These are phyloP conservation scores for Diaporthe helianthi DNA, from an alignment of 2,329 filamentous ascomycete species.

Conservation along the genomic window DNA sequence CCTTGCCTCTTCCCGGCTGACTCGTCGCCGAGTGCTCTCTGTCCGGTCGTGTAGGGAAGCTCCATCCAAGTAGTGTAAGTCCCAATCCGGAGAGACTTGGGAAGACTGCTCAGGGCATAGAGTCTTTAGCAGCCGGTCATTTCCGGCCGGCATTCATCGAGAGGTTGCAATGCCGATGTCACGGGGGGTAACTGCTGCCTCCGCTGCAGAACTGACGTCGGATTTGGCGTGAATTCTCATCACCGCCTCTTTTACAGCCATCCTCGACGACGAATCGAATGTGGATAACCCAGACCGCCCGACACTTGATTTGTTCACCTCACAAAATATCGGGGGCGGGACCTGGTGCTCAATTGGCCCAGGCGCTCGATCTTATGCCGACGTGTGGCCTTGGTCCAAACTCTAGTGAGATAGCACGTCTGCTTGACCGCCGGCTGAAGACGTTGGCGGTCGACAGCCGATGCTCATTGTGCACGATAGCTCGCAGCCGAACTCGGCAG, in stretches of 20 bases:
- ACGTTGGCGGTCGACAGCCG: neutral
- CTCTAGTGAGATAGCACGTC: slow-evolving; percentile 18
- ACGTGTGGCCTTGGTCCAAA: slow-evolving; percentile 11
- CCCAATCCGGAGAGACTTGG: slow-evolving; percentile 1
- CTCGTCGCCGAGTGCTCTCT: slow-evolving; percentile 6
- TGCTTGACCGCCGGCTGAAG: slow-evolving; percentile 17
- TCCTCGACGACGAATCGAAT: slow-evolving; percentile 1
- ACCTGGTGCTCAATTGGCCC: neutral
- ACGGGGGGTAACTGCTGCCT: neutral
- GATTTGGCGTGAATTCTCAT: neutral
- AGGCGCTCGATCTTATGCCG: slow-evolving; percentile 5
- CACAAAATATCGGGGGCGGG: neutral
- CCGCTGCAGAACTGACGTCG: slow-evolving; percentile 20
- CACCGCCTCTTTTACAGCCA: slow-evolving; percentile 15
- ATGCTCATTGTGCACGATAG: neutral
- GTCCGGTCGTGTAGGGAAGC: slow-evolving; percentile 12
- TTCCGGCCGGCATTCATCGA: slow-evolving; percentile 1
- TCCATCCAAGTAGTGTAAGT: slow-evolving; percentile 5
- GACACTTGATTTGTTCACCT: slow-evolving; percentile 1
- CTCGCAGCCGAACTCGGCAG: slow-evolving; percentile 13
- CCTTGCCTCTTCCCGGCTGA: slow-evolving; percentile 23
- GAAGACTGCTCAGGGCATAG: neutral
- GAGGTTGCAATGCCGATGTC: slow-evolving; percentile 2
- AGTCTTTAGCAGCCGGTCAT: slow-evolving; percentile 6
- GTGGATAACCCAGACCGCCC: slow-evolving; percentile 20